Evolutionary conservation across 73 alveolate genomes (phyloP).

Genomic region (Effrenium voratum): DNA sequence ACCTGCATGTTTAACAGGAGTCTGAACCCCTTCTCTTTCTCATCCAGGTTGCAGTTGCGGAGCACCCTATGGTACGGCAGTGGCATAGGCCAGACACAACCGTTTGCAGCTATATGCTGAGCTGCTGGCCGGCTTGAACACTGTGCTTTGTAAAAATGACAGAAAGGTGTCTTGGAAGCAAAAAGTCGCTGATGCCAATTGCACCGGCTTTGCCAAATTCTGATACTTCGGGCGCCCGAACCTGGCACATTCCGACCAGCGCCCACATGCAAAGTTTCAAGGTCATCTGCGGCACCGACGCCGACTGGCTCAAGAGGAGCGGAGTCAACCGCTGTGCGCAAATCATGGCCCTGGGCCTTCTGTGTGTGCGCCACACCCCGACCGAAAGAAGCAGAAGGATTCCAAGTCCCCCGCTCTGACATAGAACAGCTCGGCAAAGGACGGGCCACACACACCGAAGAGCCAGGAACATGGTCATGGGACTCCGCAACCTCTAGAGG

Average conservation of each 20-base stretch:
- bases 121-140: conserved; percentile 5
- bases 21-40: background rate
- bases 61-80: background rate
- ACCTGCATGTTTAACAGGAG: background rate
- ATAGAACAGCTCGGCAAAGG: background rate
- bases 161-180: background rate
- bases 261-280: background rate
- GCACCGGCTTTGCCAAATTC: background rate
- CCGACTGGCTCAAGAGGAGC: too few relatives aligned
- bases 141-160: background rate
- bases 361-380: background rate
- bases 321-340: too few relatives aligned
- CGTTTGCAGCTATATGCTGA: background rate
- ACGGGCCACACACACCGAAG: too few relatives aligned
- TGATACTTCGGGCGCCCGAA: background rate
- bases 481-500: too few relatives aligned
- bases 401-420: background rate
- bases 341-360: too few relatives aligned
- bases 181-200: background rate
- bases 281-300: background rate
- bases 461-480: too few relatives aligned
- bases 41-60: background rate
- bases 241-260: background rate
- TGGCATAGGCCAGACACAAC: background rate
- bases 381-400: background rate